Conservation (phyloP, 345 rosid genomes). For the Ricinus communis region DNA sequence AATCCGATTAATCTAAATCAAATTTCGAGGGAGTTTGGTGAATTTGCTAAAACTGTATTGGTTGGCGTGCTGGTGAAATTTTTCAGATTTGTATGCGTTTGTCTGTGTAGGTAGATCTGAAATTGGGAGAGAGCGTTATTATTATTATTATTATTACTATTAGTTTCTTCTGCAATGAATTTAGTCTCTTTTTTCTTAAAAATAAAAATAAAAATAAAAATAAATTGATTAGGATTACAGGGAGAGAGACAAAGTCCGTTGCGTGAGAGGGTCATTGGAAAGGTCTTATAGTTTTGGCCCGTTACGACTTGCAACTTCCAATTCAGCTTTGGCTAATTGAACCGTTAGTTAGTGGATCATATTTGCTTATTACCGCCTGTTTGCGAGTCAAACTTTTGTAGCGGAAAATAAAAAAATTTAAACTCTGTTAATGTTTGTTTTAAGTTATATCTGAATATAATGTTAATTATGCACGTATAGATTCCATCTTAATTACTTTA, state of each 20-base stretch:
- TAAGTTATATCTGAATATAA: too few relatives aligned
- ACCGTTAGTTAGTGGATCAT: neutral
- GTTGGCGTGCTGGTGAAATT: neutral
- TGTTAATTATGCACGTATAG: too few relatives aligned
- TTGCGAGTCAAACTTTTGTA: too few relatives aligned
- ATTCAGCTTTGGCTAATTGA: neutral
- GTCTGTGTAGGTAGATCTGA: slow-evolving; percentile 6
- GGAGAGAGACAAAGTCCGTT: neutral
- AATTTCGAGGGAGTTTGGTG: neutral
- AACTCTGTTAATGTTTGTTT: too few relatives aligned
- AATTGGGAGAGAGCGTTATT: neutral
- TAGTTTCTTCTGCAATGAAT: too few relatives aligned
- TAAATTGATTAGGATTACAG: neutral
- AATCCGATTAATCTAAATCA: neutral
- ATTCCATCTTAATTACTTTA: too few relatives aligned
- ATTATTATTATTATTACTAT: too few relatives aligned
- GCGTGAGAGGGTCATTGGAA: neutral
- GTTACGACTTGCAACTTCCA: neutral
- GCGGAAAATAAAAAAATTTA: too few relatives aligned
- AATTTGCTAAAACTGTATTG: too few relatives aligned
- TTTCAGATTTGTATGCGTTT: neutral
- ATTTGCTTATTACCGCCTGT: neutral
- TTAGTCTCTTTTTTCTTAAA: too few relatives aligned
- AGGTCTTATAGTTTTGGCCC: slow-evolving; percentile 7
- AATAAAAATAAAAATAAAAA: neutral